phyloP scores from a whole-genome alignment of 371 early-diverging fungal species.

The Dichotomocladium elegans region DNA sequence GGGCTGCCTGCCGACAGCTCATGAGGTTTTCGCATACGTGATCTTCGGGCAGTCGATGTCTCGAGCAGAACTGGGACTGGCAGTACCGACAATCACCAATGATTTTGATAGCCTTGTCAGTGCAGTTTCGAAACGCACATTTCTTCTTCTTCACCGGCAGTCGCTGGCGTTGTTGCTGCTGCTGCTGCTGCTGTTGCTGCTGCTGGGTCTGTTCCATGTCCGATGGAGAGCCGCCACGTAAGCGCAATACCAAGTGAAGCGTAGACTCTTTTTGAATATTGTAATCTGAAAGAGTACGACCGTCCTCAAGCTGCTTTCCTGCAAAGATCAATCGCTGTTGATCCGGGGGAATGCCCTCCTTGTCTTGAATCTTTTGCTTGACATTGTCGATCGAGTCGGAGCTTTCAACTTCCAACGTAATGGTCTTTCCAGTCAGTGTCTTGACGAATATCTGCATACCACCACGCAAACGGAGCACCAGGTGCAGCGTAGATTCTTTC shows the following conservation, averaged over 20 bases:
- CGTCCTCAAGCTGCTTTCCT: conserved; percentile 98
- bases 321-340: conserved; percentile 99
- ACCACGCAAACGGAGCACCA: conserved; percentile 90
- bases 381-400: conserved; percentile 89
- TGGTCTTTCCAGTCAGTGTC: conserved; percentile 80
- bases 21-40: conserved; percentile 62
- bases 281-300: conserved; percentile 78
- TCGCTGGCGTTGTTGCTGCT: background rate
- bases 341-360: conserved; percentile 97
- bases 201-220: conserved; percentile 4
- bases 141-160: conserved; percentile 12
- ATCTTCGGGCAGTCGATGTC: conserved; percentile 69
- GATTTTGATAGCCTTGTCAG: conserved; percentile 37
- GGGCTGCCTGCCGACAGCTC: conserved; percentile 49
- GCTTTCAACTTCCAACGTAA: conserved; percentile 83
- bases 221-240: conserved; percentile 93
- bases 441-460: conserved; percentile 69
- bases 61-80: conserved; percentile 45
- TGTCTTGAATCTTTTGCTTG: conserved; percentile 94
- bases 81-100: conserved; percentile 53
- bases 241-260: conserved; percentile 92
- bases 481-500: conserved; percentile 85
- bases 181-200: background rate
- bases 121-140: conserved; percentile 39
- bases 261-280: conserved; percentile 93